A percentile compares a stretch with the other conserved stretches of the same genome.
Evolutionary conservation across 2,329 filamentous ascomycete genomes (phyloP).

Genomic region (Fusarium sp.): DNA sequence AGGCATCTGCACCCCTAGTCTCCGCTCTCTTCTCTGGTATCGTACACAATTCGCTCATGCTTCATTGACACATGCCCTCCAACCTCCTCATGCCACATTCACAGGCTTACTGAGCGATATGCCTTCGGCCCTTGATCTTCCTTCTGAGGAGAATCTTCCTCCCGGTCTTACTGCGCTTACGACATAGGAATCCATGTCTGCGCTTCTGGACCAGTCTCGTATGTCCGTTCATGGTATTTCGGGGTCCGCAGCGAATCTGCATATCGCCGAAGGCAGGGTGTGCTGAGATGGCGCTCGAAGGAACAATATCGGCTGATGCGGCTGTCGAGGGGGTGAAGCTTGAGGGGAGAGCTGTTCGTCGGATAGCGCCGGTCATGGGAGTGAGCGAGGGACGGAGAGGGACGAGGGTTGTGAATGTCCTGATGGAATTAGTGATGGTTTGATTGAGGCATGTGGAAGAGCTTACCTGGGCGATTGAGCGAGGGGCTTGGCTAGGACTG

Average conservation of each 20-base stretch:
- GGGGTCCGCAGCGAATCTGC: slow-evolving; percentile 67
- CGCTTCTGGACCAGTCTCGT: slow-evolving; percentile 68
- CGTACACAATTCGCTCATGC: slow-evolving; percentile 32
- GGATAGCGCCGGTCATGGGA: slow-evolving; percentile 45
- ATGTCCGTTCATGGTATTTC: slow-evolving; percentile 64
- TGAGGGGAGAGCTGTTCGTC: slow-evolving; percentile 42
- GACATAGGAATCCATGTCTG: slow-evolving; percentile 65
- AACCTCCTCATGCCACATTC: not conserved
- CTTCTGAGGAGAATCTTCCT: slow-evolving; percentile 62
- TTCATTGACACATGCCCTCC: slow-evolving; percentile 7
- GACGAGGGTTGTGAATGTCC: slow-evolving; percentile 60
- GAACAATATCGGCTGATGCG: slow-evolving; percentile 56
- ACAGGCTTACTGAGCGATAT: slow-evolving; percentile 40
- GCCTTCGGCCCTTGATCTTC: slow-evolving; percentile 61
- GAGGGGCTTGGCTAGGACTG: slow-evolving; percentile 38
- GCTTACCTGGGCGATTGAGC: slow-evolving; percentile 40
- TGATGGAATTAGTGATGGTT: slow-evolving; percentile 36
- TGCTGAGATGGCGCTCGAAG: slow-evolving; percentile 56
- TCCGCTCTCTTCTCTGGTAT: slow-evolving; percentile 30
- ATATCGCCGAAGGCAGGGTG: slow-evolving; percentile 61
- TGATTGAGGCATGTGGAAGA: not conserved
- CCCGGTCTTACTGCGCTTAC: slow-evolving; percentile 60
- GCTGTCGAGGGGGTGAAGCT: slow-evolving; percentile 44
- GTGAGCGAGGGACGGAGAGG: slow-evolving; percentile 59
- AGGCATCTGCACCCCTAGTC: not conserved